Evolutionary conservation across 202 grass and related monocot genomes (phyloP).

Genomic region (Digitaria exilis): DNA sequence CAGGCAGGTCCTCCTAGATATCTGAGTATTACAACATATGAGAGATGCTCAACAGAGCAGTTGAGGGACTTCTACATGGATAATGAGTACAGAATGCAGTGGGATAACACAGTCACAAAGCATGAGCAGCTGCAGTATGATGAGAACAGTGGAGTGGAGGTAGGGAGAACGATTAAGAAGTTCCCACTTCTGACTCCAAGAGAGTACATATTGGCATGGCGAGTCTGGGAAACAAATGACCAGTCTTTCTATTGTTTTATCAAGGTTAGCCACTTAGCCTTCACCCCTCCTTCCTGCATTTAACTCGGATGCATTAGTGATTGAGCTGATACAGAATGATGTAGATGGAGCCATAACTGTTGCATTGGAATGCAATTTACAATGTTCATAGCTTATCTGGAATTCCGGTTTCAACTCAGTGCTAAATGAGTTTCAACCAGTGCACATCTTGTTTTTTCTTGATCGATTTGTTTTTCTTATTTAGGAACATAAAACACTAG

Average conservation of each 20-base stretch:
- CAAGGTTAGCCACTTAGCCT: conserved; percentile 56
- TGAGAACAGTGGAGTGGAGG: conserved; percentile 65
- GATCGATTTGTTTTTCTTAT: background rate
- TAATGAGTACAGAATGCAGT: conserved; percentile 90
- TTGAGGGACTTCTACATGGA: conserved; percentile 98
- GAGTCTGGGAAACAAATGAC: conserved; percentile 83
- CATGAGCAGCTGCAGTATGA: conserved; percentile 81
- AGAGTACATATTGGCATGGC: conserved; percentile 93
- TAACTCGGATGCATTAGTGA: background rate
- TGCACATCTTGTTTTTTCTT: background rate
- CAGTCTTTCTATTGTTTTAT: conserved; percentile 86
- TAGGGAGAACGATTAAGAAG: conserved; percentile 82
- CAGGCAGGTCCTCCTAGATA: conserved; percentile 83
- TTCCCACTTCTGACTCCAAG: conserved; percentile 87
- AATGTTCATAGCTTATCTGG: conserved; percentile 12
- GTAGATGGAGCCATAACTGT: background rate
- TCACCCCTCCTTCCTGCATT: conserved; percentile 3
- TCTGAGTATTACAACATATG: conserved; percentile 85
- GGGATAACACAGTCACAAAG: conserved; percentile 82
- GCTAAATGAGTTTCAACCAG: background rate
- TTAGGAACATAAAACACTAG: background rate
- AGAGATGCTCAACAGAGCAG: conserved; percentile 77
- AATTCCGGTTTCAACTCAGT: conserved; percentile 18
- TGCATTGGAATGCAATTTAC: background rate
- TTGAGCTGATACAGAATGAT: conserved; percentile 5